Evolutionary conservation across 208 protist genomes (phyloP).

Genomic region (Acanthamoeba castellanii): DNA sequence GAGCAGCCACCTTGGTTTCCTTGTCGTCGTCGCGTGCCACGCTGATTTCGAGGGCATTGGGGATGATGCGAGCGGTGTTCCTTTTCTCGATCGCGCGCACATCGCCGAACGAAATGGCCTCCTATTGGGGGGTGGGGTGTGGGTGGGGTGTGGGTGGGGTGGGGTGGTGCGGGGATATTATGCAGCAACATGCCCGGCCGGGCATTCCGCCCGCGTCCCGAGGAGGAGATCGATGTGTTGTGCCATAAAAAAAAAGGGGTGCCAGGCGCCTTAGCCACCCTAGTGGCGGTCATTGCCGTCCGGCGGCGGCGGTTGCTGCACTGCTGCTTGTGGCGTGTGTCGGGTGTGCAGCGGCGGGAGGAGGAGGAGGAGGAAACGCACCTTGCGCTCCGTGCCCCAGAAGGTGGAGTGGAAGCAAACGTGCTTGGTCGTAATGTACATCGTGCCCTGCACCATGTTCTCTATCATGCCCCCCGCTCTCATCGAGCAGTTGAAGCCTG

Average conservation of each 20-base stretch:
- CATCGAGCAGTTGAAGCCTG: conserved; percentile 57
- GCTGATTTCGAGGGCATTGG: conserved; percentile 40
- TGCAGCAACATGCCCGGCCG: too few species aligned
- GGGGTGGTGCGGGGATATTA: too few species aligned
- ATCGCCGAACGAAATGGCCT: conserved; percentile 12
- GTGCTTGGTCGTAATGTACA: conserved; percentile 53
- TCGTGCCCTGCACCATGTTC: conserved; percentile 49
- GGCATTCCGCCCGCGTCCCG: too few species aligned
- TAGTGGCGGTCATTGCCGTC: too few species aligned
- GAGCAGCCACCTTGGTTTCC: conserved; percentile 13
- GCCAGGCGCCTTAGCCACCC: too few species aligned
- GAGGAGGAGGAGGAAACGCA: neutral
- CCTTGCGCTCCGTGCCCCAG: conserved; percentile 32
- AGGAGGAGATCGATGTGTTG: too few species aligned
- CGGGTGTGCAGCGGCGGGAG: neutral
- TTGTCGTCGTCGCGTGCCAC: conserved; percentile 3
- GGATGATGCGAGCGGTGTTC: conserved; percentile 36
- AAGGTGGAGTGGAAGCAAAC: conserved; percentile 62
- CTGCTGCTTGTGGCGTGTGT: too few species aligned
- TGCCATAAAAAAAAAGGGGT: too few species aligned
- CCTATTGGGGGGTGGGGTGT: too few species aligned
- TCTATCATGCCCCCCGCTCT: conserved; percentile 5
- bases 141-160: too few species aligned
- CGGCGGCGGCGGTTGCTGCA: too few species aligned
- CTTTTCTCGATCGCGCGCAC: conserved; percentile 41